phyloP scores from a whole-genome alignment of 163 green algal species.

The Chlamydomonas reinhardtii region DNA sequence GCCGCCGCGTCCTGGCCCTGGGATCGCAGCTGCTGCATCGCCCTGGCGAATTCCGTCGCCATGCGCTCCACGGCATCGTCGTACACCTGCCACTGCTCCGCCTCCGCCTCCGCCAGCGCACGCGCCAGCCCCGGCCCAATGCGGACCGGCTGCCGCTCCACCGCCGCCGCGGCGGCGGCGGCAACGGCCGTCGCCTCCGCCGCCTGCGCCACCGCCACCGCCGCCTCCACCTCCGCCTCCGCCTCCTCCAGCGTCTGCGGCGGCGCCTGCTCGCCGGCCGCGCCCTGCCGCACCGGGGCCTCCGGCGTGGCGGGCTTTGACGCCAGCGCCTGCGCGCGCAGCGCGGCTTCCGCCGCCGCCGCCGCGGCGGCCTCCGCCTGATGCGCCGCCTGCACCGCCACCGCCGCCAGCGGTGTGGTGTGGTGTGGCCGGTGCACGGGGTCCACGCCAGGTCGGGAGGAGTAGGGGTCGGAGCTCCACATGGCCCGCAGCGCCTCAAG shows the following conservation, averaged over 20 bases:
- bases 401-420: not conserved
- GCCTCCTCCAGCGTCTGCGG: not conserved
- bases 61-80: slow-evolving; percentile 27
- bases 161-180: not conserved
- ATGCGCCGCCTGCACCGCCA: not conserved
- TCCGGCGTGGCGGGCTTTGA: not conserved
- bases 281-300: too few species aligned
- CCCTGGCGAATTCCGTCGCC: slow-evolving; percentile 25
- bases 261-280: too few species aligned
- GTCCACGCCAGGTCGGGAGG: slow-evolving; percentile 22
- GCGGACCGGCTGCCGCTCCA: slow-evolving; percentile 10
- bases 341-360: too few species aligned
- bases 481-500: slow-evolving; percentile 47
- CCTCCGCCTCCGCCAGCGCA: slow-evolving; percentile 46
- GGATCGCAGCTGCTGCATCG: slow-evolving; percentile 19
- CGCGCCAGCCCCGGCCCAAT: slow-evolving; percentile 36
- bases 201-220: not conserved
- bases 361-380: not conserved
- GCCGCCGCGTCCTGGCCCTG: not conserved
- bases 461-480: slow-evolving; percentile 52
- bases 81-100: slow-evolving; percentile 42
- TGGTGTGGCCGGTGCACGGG: not conserved
- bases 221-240: not conserved
- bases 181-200: not conserved
- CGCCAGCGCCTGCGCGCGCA: too few species aligned